A percentile compares a stretch with the other conserved stretches of the same genome.
Evolutionary conservation across 257 asterid genomes (phyloP).

Genomic region (Nicotiana otophora): DNA sequence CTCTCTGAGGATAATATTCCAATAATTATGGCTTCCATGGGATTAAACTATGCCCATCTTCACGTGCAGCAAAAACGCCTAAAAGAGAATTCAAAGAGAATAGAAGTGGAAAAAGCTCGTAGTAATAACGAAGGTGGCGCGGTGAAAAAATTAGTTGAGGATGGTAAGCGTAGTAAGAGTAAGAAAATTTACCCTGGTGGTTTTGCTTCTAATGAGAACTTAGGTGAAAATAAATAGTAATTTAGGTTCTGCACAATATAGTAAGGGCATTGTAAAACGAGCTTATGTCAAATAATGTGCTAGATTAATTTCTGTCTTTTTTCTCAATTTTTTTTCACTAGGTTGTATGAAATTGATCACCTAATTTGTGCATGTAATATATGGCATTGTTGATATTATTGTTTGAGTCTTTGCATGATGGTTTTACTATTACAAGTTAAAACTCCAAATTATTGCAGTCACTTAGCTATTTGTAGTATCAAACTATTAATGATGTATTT

Average conservation of each 20-base stretch:
- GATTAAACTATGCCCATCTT: slow-evolving; percentile 37
- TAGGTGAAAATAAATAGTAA: not conserved
- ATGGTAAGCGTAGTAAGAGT: slow-evolving; percentile 15
- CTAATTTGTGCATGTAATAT: too few relatives aligned
- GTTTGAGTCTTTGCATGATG: too few relatives aligned
- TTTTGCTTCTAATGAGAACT: slow-evolving; percentile 9
- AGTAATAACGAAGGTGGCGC: not conserved
- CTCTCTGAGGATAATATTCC: not conserved
- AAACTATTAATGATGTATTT: too few relatives aligned
- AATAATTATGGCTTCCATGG: slow-evolving; percentile 37
- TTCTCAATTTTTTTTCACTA: too few relatives aligned
- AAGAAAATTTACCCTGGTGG: slow-evolving; percentile 37
- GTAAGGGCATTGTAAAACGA: not conserved
- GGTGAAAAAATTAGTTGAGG: slow-evolving; percentile 10
- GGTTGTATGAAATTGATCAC: too few relatives aligned
- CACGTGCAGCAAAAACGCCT: slow-evolving; percentile 40
- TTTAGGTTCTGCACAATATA: not conserved
- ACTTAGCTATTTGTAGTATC: too few relatives aligned
- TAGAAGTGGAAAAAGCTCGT: slow-evolving; percentile 25
- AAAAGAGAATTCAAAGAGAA: slow-evolving; percentile 25
- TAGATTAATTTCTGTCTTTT: not conserved
- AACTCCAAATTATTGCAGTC: too few relatives aligned
- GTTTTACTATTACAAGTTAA: too few relatives aligned
- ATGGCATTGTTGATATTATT: too few relatives aligned
- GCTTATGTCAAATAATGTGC: not conserved